Percentiles rank a stretch among this genome's conserved stretches.
Conservation (phyloP, 345 rosid genomes). For the Murraya paniculata region DNA sequence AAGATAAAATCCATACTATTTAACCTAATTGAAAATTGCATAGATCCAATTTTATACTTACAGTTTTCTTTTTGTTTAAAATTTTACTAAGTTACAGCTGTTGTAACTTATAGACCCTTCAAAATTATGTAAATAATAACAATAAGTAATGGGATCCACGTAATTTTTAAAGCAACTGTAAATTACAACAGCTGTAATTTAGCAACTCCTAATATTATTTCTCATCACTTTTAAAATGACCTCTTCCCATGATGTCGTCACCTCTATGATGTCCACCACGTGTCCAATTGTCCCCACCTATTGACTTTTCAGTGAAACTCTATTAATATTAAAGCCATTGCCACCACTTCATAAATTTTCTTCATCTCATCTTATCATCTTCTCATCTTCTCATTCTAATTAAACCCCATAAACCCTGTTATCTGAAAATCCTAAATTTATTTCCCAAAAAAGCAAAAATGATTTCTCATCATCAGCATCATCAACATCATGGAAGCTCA, state of each 20-base stretch:
- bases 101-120: no score
- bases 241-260: neutral
- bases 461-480: neutral
- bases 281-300: neutral
- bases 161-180: no score
- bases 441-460: neutral
- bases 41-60: no score
- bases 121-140: no score
- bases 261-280: neutral
- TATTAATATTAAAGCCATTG: neutral
- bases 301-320: neutral
- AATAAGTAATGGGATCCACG: no score
- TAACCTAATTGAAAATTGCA: no score
- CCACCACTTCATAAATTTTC: neutral
- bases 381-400: neutral
- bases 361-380: neutral
- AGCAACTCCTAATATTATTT: no score
- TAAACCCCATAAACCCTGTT: neutral
- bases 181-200: no score
- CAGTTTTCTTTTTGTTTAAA: no score
- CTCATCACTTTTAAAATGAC: neutral
- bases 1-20: no score
- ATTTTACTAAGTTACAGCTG: no score
- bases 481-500: conserved; percentile 23
- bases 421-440: neutral